These are phyloP conservation scores for Pseudocercospora fijiensis DNA, from an alignment of 2,329 filamentous ascomycete species.

Conservation along the genomic window DNA sequence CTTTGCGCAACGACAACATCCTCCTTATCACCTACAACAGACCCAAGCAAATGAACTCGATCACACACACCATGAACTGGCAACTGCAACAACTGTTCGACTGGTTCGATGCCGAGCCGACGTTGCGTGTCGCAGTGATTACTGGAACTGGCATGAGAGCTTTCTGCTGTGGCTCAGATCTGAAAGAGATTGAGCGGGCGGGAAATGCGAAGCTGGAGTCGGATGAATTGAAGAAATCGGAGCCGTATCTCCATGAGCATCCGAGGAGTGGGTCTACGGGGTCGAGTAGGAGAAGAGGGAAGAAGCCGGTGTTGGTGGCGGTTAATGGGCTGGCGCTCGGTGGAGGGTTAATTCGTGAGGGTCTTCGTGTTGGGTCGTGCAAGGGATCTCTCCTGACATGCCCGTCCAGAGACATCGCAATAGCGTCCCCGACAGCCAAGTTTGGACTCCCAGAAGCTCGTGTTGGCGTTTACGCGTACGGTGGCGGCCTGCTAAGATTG, in stretches of 20 bases:
- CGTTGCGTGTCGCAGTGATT: conserved; percentile 39
- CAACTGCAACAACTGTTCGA: conserved; percentile 52
- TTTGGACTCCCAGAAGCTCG: conserved; percentile 55
- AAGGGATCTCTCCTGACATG: neutral
- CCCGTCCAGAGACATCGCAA: conserved; percentile 47
- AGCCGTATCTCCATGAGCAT: conserved; percentile 26
- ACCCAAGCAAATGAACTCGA: conserved; percentile 49
- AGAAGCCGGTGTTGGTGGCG: conserved; percentile 59
- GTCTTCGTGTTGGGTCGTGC: neutral
- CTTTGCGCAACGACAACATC: conserved; percentile 48
- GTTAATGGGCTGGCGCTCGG: conserved; percentile 58
- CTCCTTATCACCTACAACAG: conserved; percentile 55
- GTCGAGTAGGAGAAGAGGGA: conserved; percentile 55
- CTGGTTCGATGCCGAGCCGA: conserved; percentile 50
- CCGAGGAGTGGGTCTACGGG: conserved; percentile 52
- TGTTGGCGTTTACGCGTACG: conserved; percentile 53
- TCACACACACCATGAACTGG: conserved; percentile 45
- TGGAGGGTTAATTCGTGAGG: conserved; percentile 57
- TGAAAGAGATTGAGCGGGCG: conserved; percentile 47
- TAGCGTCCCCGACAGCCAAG: conserved; percentile 51
- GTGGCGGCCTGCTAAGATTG: conserved; percentile 52
- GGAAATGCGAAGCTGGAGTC: conserved; percentile 16
- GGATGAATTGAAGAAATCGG: conserved; percentile 18
- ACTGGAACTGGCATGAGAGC: conserved; percentile 55
- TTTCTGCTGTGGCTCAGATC: conserved; percentile 57